phyloP scores from a whole-genome alignment of 768 basidiomycete genomes.

The Collybiopsis luxurians region DNA sequence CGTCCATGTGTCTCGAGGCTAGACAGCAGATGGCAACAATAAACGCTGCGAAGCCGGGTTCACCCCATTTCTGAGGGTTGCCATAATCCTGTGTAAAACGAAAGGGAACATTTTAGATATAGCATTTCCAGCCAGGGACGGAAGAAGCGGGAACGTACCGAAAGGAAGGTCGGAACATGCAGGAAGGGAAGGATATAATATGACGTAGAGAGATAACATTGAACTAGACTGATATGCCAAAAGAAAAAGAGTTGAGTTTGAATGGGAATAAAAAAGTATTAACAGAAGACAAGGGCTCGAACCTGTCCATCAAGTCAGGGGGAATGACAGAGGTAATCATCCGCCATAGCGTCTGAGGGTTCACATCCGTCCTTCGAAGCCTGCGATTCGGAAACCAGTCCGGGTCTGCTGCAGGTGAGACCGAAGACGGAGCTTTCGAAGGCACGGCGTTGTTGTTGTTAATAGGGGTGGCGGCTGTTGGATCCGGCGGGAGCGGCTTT shows the following conservation, averaged over 20 bases:
- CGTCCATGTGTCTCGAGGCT: conserved; percentile 90
- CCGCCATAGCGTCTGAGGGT: conserved; percentile 87
- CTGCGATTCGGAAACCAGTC: conserved; percentile 87
- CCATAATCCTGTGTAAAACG: conserved; percentile 96
- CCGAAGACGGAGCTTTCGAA: conserved; percentile 14
- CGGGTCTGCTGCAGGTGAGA: conserved; percentile 32
- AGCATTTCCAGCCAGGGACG: neutral
- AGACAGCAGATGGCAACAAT: conserved; percentile 92
- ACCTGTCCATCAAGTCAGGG: conserved; percentile 95
- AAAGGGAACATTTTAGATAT: conserved; percentile 14
- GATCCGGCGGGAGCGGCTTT: conserved; percentile 40
- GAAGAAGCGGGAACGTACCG: conserved; percentile 41
- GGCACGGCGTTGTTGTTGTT: neutral
- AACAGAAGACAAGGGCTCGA: conserved; percentile 28
- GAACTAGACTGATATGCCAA: conserved; percentile 54
- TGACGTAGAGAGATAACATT: conserved; percentile 88
- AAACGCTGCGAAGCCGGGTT: conserved; percentile 92
- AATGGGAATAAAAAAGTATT: too few species aligned
- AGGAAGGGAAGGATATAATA: conserved; percentile 91
- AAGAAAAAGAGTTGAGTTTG: conserved; percentile 10
- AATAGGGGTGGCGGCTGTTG: neutral
- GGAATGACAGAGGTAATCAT: conserved; percentile 82
- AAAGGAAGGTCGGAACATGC: conserved; percentile 86
- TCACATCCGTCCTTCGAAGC: conserved; percentile 69
- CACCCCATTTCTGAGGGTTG: conserved; percentile 92